phyloP scores from a whole-genome alignment of 805 yeast genomes.

The Kluyveromyces wickerhamii region DNA sequence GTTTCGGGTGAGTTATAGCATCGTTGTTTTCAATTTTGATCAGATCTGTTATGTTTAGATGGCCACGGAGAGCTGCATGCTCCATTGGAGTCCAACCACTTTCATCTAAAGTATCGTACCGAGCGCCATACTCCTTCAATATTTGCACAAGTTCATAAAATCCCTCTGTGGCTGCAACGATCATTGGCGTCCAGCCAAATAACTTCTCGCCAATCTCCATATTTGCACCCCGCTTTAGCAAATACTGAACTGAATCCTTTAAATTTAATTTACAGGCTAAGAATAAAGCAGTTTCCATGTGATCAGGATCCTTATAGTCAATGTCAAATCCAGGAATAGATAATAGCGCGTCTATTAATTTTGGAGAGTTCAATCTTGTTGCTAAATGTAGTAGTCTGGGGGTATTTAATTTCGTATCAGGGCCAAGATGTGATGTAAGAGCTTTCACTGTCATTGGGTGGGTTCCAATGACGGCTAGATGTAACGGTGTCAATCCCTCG shows the following conservation, averaged over 20 bases:
- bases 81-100: conserved; percentile 98
- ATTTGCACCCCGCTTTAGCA: conserved; percentile 56
- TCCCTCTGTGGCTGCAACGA: conserved; percentile 87
- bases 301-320: conserved; percentile 50
- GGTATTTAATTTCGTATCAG: conserved; percentile 35
- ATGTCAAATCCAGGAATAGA: conserved; percentile 51
- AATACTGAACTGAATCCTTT: conserved; percentile 41
- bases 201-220: conserved; percentile 67
- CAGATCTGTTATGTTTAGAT: conserved; percentile 57
- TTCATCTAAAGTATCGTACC: conserved; percentile 53
- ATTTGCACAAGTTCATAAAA: conserved; percentile 45
- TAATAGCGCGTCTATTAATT: conserved; percentile 47
- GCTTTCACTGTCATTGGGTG: conserved; percentile 70
- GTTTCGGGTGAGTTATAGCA: conserved; percentile 18
- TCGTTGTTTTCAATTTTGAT: conserved; percentile 32
- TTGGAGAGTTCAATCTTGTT: conserved; percentile 49
- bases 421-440: conserved; percentile 40
- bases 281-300: conserved; percentile 76
- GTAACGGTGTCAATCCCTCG: conserved; percentile 74
- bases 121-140: conserved; percentile 47
- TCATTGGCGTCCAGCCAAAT: conserved; percentile 93
- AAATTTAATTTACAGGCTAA: conserved; percentile 63
- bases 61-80: conserved; percentile 89
- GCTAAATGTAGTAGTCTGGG: conserved; percentile 56
- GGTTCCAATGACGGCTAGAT: conserved; percentile 70